Evolutionary conservation across 768 basidiomycete species (phyloP), one percentile per base, ranked within the genome.

Genomic region (Naganishia randhawae): DNA sequence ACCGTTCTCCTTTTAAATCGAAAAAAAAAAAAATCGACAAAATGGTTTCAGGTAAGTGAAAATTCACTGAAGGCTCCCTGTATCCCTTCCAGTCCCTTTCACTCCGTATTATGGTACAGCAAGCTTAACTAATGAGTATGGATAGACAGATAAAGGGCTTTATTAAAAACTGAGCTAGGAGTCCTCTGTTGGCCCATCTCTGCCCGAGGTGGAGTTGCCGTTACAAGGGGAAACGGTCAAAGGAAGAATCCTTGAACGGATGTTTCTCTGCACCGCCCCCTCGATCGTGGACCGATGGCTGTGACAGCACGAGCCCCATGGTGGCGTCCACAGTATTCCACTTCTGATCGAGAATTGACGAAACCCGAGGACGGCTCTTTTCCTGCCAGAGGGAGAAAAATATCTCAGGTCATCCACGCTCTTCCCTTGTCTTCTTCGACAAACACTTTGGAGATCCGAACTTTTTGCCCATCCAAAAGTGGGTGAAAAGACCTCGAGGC

Each of bases 351-450:
- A n/a, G 45, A n/a, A 25, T 10, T 50, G n/a, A 50, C 17, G 50
- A 37, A 41, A 41, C 33, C 9, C 11, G 31, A 31, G n/a, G 9
- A 17, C n/a, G 33, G 51, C 51, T 31, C 5, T 29, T 25, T 11
- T 29, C 6, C 4, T 33, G 29, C 51, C 27, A 11, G 16, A 14
- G 31, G 5, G 7, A 29, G 29, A 52, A 29, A 14, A 25, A 5
- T 19, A 19, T 54, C 33, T 37, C 22, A 11, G 10, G 17, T 19
- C n/a, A 17, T 61, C 57, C 27, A 22, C 22, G 27, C 29, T 39
- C 57, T 61, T 61, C 57, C 57, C n/a, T 61, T 61, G 37, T 42
- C 57, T 61, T 61, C 57, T 27, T 39, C 37, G 16, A 48, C 45
- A 11, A 13, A n/a, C 45, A 48, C 45, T 48, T 48, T 48, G 45